Conservation (phyloP, 768 basidiomycete species). For the Phlebiopsis gigantea region DNA sequence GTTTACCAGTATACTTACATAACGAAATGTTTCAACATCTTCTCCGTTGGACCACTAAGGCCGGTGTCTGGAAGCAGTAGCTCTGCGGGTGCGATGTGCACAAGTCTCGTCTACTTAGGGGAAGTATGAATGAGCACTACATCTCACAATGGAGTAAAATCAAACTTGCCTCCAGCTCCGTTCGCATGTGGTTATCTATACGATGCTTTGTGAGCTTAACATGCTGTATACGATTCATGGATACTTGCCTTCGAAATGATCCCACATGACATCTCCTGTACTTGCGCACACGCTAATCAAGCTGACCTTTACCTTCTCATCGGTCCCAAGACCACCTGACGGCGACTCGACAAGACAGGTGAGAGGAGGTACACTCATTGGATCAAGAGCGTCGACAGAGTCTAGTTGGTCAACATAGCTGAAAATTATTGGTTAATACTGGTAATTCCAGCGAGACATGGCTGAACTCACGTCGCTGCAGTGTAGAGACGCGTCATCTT, state of each 20-base stretch:
- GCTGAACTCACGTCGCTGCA: slow-evolving; percentile 67
- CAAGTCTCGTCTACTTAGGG: slow-evolving; percentile 66
- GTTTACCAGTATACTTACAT: slow-evolving; percentile 35
- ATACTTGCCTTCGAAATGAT: slow-evolving; percentile 72
- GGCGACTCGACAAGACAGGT: slow-evolving; percentile 66
- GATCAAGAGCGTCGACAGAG: slow-evolving; percentile 56
- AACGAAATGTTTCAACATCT: slow-evolving; percentile 69
- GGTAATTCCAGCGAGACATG: not conserved
- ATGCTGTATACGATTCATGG: not conserved
- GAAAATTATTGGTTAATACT: not conserved
- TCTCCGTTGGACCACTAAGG: slow-evolving; percentile 66
- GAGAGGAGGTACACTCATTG: slow-evolving; percentile 52
- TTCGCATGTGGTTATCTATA: slow-evolving; percentile 75
- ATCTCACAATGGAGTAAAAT: not conserved
- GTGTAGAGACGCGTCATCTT: slow-evolving; percentile 79
- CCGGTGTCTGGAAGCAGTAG: slow-evolving; percentile 58
- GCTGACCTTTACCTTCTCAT: slow-evolving; percentile 50
- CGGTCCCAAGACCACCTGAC: slow-evolving; percentile 34
- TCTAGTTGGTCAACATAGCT: slow-evolving; percentile 84
- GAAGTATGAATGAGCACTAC: not conserved
- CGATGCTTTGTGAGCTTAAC: not conserved
- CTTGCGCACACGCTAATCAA: slow-evolving; percentile 78
- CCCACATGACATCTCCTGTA: slow-evolving; percentile 92
- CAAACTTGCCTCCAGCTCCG: slow-evolving; percentile 73
- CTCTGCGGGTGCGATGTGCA: slow-evolving; percentile 81